Percentiles rank a stretch among this genome's conserved stretches.
Conservation (phyloP, 2,329 filamentous ascomycete species). For the Keithomyces neogunnii region DNA sequence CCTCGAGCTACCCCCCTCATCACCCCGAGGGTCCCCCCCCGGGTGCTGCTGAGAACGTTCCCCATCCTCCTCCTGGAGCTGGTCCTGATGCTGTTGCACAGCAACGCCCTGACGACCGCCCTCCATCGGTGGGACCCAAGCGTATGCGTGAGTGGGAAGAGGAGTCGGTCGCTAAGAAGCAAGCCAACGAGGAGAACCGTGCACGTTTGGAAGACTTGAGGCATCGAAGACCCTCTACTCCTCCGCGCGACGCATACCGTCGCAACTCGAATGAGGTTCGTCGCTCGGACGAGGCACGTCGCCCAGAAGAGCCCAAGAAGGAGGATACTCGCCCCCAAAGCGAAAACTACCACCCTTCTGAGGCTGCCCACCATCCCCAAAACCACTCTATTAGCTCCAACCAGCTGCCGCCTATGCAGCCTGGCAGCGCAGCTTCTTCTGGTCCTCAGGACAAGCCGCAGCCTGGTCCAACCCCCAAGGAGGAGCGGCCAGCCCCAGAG, state of each 20-base stretch:
- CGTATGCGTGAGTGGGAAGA: conserved; percentile 90
- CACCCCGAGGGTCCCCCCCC: conserved; percentile 51
- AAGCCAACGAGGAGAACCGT: conserved; percentile 78
- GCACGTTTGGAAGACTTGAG: conserved; percentile 79
- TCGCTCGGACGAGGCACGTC: conserved; percentile 55
- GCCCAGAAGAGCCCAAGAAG: conserved; percentile 48
- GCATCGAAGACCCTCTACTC: conserved; percentile 70
- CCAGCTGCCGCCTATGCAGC: conserved; percentile 56
- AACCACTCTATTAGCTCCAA: conserved; percentile 46
- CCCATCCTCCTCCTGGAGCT: conserved; percentile 35
- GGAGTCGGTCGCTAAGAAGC: conserved; percentile 71
- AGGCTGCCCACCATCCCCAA: conserved; percentile 70
- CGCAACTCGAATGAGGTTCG: conserved; percentile 69
- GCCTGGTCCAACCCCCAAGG: conserved; percentile 34
- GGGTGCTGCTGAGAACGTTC: conserved; percentile 51
- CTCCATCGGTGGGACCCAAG: conserved; percentile 73
- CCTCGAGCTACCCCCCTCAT: conserved; percentile 51
- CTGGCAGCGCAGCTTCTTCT: conserved; percentile 44
- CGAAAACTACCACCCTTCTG: conserved; percentile 83
- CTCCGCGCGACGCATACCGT: conserved; percentile 59
- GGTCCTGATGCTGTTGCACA: conserved; percentile 59
- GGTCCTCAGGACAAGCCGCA: conserved; percentile 41
- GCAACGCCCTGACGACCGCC: conserved; percentile 54
- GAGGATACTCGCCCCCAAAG: conserved; percentile 61
- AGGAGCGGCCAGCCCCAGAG: conserved; percentile 46